Base-by-base conservation (phyloP, 2,329 filamentous ascomycete genomes). In the Neurospora sp. region DNA sequence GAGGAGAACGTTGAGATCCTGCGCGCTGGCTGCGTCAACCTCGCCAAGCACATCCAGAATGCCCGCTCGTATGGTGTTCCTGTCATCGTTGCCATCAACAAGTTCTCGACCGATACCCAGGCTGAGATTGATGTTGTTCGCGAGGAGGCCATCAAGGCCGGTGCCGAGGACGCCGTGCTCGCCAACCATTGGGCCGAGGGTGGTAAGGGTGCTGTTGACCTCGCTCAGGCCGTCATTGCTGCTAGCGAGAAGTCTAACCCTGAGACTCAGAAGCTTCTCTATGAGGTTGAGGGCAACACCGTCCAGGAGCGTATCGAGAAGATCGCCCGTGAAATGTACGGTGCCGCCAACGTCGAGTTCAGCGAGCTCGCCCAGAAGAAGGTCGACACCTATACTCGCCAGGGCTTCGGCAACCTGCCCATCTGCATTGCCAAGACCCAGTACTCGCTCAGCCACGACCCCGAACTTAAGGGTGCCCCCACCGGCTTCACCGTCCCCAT, bases 351-450 rank as follows among this genome's bases (percentile, higher is more conserved):
- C 71, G 93, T 98, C 72, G 92, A 97, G 82, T 96, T 99, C 82
- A 96, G 92, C 79, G 93, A 97, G 80, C 86, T 96, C 68, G 96
- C 96, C 0, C 93, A 96, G 83, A 92, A 93, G 83, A 98, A 99
- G 88, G 91, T 98, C 74, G 94, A 97, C 78, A 94, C 90, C 8
- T 99, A 98, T 82, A 94, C 92, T 39, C 88, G 89, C 78, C 96
- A 98, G 81, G 96, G 96, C 66, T 96, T 95, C 77, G 91, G 91
- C 28, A 93, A 97, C 80, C 84, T 99, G 74, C 96, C 96, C 41
- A 97, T 98, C 78, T 99, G 96, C 80, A 88, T 98, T 74, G 96
- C 96, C 72, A 99, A 99, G 89, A 99, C 96, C 15, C 96, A 99
- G 81, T 99, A 99, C 84, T 97, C 92, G 40, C 86, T 99, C 67